Base-by-base conservation (phyloP, 2,329 filamentous ascomycete genomes). In the Fusarium musae region DNA sequence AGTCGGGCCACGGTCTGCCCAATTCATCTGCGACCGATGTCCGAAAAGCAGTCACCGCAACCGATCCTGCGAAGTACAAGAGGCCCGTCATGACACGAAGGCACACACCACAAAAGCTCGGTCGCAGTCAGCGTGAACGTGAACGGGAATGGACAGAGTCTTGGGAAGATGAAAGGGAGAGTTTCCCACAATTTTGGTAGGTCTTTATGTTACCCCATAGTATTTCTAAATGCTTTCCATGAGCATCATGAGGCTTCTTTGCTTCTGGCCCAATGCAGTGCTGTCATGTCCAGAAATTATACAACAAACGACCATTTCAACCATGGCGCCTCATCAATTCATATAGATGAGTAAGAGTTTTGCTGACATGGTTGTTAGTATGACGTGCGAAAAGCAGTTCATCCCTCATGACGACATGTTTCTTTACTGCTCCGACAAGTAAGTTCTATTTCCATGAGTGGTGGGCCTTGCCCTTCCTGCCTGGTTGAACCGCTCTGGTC, bases 381-480 rank as follows among this genome's bases (percentile, higher is more conserved):
- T 91, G 89, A 88, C 86, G 15, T 92, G 90, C 80, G 90, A 91
- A 79, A 91, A 91, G 82, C 89, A 91, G 81, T 91, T 91, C 79
- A 81, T 90, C 30, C 86, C 89, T 56, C 83, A 86, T 44, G 87
- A 89, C 77, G 88, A 88, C 75, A 87, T 84, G 70, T 84, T 85
- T 69, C 80, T 91, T 47, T 92, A 91, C 82, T 92, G 90, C 81
- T 91, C 90, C 42, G 89, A 91, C 78, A 82, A 84, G 88, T 91
- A 85, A 82, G 89, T 85, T 66, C 40, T 66, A 73, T 64, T 65
- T 50, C 60, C 53, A 37, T 57, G 49, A 54, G 56, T 56, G 47
- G 75, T 75, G 69, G 75, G 74, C 60, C 47, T 56, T 59, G 36
- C 54, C 53, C n/a, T 52, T 32, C 53, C 30, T 50, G 47, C 60